These are phyloP conservation scores for Corylus heterophylla DNA, from an alignment of 306 rosid species.

Conservation along the genomic window DNA sequence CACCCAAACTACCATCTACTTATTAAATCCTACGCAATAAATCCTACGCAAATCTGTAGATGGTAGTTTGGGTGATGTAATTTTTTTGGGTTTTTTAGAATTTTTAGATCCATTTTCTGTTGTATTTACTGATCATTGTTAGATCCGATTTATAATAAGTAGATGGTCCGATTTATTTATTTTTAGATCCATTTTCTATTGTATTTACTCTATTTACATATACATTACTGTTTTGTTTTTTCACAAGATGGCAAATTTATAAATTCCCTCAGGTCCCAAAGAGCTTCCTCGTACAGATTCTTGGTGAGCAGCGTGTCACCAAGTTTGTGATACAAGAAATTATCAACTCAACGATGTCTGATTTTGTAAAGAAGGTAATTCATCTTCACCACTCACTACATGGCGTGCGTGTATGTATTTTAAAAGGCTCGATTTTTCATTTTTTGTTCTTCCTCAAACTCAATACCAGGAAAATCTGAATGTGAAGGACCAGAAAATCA, in stretches of 20 bases:
- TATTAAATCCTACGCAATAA: too few species aligned
- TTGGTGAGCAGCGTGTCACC: conserved; percentile 76
- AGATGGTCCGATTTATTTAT: too few species aligned
- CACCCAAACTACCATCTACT: neutral
- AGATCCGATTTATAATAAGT: too few species aligned
- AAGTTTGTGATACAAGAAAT: conserved; percentile 81
- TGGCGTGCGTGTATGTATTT: conserved; percentile 2
- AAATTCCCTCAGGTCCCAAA: conserved; percentile 66
- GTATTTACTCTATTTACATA: too few species aligned
- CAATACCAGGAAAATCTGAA: conserved; percentile 68
- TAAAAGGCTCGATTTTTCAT: neutral
- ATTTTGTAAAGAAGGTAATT: conserved; percentile 65
- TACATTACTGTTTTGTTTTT: neutral
- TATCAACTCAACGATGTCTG: conserved; percentile 71
- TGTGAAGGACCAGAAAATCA: conserved; percentile 69
- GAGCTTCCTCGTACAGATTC: conserved; percentile 63
- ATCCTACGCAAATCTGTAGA: too few species aligned
- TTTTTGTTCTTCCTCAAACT: neutral
- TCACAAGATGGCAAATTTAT: conserved; percentile 26
- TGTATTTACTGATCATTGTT: too few species aligned
- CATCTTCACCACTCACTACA: neutral
- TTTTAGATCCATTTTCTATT: neutral
- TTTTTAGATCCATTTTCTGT: too few species aligned
- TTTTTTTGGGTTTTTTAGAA: too few species aligned
- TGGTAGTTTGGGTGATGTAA: too few species aligned